Percentiles rank a stretch among this genome's conserved stretches.
These are phyloP conservation scores for Rhynchosporium agropyri DNA, from an alignment of 2,329 filamentous ascomycete genomes.

Conservation along the genomic window DNA sequence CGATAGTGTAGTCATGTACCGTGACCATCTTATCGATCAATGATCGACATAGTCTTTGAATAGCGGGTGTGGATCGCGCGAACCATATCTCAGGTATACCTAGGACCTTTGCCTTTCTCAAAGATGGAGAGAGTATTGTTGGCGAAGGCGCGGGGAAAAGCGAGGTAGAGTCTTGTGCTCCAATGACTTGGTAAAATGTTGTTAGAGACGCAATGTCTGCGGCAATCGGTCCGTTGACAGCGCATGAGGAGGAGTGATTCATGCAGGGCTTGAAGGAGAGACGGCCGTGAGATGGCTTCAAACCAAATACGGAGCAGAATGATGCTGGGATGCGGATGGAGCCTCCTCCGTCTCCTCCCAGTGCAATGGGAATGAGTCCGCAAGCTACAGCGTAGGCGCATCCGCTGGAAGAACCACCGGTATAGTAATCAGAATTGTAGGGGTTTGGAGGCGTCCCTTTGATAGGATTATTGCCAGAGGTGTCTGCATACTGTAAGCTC, in stretches of 20 bases:
- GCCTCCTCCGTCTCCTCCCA: slow-evolving; percentile 86
- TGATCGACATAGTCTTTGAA: slow-evolving; percentile 62
- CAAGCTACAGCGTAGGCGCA: slow-evolving; percentile 81
- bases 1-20: slow-evolving; percentile 51
- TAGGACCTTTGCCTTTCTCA: slow-evolving; percentile 50
- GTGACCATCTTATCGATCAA: slow-evolving; percentile 60
- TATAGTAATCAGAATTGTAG: slow-evolving; percentile 70
- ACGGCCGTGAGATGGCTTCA: slow-evolving; percentile 77
- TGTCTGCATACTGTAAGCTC: slow-evolving; percentile 55
- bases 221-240: slow-evolving; percentile 74
- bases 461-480: slow-evolving; percentile 78
- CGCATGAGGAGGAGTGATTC: slow-evolving; percentile 54
- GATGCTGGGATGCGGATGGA: slow-evolving; percentile 52
- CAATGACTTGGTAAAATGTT: slow-evolving; percentile 77
- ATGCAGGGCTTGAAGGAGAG: slow-evolving; percentile 47
- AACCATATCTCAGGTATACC: slow-evolving; percentile 73
- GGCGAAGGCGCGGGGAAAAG: slow-evolving; percentile 63
- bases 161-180: slow-evolving; percentile 64
- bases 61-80: slow-evolving; percentile 63
- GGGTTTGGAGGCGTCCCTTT: slow-evolving; percentile 80
- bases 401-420: slow-evolving; percentile 89
- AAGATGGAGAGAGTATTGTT: slow-evolving; percentile 45
- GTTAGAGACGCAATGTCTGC: slow-evolving; percentile 75
- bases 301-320: slow-evolving; percentile 61
- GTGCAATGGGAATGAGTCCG: slow-evolving; percentile 62